Evolutionary conservation across 169 alveolate species (phyloP).

Genomic region (Plasmodium relictum): DNA sequence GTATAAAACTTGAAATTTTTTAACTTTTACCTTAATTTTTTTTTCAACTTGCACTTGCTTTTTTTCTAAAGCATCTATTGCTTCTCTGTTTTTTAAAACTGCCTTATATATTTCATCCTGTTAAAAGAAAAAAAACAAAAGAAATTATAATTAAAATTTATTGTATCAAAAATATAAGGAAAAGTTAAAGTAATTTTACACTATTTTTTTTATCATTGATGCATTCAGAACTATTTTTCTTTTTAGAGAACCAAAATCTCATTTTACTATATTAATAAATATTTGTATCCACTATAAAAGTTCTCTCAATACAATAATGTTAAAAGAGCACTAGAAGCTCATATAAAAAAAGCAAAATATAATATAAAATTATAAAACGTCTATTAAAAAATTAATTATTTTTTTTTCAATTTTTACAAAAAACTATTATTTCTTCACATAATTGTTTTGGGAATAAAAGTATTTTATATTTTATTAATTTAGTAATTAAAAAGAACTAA

Average conservation of each 20-base stretch:
- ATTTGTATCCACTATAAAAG: constrained; percentile 10
- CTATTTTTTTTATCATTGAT: constrained; percentile 40
- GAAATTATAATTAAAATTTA: background rate
- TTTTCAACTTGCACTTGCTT: constrained; percentile 76
- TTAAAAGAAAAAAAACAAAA: background rate
- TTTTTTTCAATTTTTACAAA: constrained; percentile 1
- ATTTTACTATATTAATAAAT: constrained; percentile 24
- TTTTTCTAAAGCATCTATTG: constrained; percentile 75
- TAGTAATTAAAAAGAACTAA: constrained; percentile 1
- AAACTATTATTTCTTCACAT: constrained; percentile 6
- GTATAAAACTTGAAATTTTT: background rate
- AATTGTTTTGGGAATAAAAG: constrained; percentile 21
- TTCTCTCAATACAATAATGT: background rate
- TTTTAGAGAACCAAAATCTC: constrained; percentile 76
- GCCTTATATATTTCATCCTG: constrained; percentile 77
- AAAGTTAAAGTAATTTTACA: constrained; percentile 24
- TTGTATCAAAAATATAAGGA: background rate
- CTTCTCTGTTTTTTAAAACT: constrained; percentile 72
- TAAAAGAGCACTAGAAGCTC: background rate
- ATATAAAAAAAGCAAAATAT: background rate
- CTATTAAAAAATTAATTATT: constrained; percentile 22
- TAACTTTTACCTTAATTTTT: constrained; percentile 63
- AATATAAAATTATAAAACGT: background rate
- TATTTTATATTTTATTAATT: constrained; percentile 20
- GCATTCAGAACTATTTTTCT: constrained; percentile 67